phyloP scores from a whole-genome alignment of 75 land plant genomes.

The Cryptomeria japonica region DNA sequence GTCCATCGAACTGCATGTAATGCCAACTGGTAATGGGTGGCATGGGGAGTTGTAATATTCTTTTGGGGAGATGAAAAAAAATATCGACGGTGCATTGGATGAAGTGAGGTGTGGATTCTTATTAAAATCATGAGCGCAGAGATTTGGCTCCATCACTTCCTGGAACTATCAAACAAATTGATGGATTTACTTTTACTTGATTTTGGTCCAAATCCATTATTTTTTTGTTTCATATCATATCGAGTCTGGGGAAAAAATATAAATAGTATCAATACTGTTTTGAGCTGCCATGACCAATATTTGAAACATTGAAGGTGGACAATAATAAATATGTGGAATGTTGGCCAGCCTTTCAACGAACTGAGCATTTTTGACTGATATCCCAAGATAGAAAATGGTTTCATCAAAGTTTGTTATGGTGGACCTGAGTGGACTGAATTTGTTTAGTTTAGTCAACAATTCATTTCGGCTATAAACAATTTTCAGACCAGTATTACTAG shows the following conservation, averaged over 20 bases:
- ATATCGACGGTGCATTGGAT: not conserved
- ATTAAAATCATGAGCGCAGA: not conserved
- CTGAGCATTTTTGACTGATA: not conserved
- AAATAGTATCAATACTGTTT: too few relatives aligned
- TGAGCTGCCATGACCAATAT: too few relatives aligned
- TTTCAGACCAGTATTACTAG: too few relatives aligned
- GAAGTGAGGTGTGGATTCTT: not conserved
- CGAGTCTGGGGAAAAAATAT: not conserved
- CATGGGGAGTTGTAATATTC: slow-evolving; percentile 1
- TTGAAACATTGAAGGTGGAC: too few relatives aligned
- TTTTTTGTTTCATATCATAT: too few relatives aligned
- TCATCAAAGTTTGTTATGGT: not conserved
- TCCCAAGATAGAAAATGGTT: not conserved
- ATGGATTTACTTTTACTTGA: not conserved
- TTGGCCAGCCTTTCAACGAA: not conserved
- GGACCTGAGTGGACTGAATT: not conserved
- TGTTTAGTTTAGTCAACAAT: too few relatives aligned
- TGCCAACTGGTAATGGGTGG: not conserved
- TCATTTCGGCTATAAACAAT: too few relatives aligned
- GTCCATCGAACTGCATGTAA: not conserved
- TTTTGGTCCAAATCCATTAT: not conserved
- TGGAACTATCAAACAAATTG: not conserved
- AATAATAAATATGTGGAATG: not conserved
- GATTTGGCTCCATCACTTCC: not conserved
- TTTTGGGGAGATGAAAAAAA: not conserved